Conservation (phyloP, 2,329 filamentous ascomycete genomes). For the Aureobasidium sp. region DNA sequence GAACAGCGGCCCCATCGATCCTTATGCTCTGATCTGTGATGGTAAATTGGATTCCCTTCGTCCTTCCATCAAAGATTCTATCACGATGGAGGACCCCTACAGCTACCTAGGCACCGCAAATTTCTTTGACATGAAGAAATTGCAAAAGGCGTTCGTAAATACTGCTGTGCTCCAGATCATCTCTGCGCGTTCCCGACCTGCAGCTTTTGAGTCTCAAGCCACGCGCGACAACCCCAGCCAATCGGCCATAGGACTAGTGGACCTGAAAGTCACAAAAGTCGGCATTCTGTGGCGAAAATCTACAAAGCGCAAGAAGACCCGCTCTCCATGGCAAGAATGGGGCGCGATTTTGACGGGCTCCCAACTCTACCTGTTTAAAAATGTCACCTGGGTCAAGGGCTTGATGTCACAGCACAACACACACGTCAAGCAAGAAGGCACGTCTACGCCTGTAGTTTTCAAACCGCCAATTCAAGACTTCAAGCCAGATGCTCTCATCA, state of each 20-base stretch:
- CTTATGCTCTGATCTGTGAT: conserved; percentile 90
- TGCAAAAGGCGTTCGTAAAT: conserved; percentile 84
- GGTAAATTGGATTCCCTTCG: conserved; percentile 75
- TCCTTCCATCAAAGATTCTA: conserved; percentile 83
- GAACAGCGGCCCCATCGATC: conserved; percentile 64
- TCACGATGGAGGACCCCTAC: conserved; percentile 87
- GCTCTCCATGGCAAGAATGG: conserved; percentile 99
- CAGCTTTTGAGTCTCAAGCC: conserved; percentile 88
- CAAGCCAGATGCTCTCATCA: conserved; percentile 89
- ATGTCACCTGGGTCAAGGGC: conserved; percentile 84
- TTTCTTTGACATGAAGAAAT: conserved; percentile 68
- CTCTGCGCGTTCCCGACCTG: conserved; percentile 83
- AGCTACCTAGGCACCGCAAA: conserved; percentile 72
- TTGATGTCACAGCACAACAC: conserved; percentile 81
- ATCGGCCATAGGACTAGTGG: conserved; percentile 84
- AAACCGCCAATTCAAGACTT: conserved; percentile 85
- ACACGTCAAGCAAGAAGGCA: conserved; percentile 70
- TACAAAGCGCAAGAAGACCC: conserved; percentile 84
- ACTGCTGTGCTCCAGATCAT: conserved; percentile 92
- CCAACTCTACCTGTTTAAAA: conserved; percentile 93
- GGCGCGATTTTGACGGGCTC: conserved; percentile 94
- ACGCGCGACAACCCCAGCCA: conserved; percentile 78
- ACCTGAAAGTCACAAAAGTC: conserved; percentile 96
- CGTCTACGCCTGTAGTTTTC: conserved; percentile 74
- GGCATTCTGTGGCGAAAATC: conserved; percentile 93